Percentiles rank a stretch among this genome's conserved stretches.
phyloP scores from a whole-genome alignment of 2,329 filamentous ascomycete species.

The Pochonia chlamydosporia region DNA sequence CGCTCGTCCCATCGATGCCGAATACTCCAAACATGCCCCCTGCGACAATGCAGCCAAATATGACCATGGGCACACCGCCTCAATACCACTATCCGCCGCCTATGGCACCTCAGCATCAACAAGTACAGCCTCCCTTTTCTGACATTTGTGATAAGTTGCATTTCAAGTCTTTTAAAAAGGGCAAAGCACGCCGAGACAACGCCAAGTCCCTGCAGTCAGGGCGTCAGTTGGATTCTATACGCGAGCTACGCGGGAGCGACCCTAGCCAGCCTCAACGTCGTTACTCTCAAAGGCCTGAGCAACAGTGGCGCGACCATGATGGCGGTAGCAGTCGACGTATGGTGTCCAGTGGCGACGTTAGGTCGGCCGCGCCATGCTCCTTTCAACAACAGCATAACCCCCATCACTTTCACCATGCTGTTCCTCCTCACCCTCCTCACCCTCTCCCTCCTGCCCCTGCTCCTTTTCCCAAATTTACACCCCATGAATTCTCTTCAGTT shows the following conservation, averaged over 20 bases:
- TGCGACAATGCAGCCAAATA: slow-evolving; percentile 45
- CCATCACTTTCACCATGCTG: too few species aligned
- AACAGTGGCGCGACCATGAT: slow-evolving; percentile 23
- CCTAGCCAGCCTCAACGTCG: slow-evolving; percentile 32
- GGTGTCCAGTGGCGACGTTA: slow-evolving; percentile 13
- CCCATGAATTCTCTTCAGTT: slow-evolving; percentile 26
- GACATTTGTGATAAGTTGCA: slow-evolving; percentile 25
- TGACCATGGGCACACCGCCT: slow-evolving; percentile 60
- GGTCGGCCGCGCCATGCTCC: slow-evolving; percentile 4
- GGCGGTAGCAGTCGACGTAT: slow-evolving; percentile 13
- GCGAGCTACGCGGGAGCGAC: slow-evolving; percentile 28
- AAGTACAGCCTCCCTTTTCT: slow-evolving; percentile 49
- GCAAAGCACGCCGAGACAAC: slow-evolving; percentile 38
- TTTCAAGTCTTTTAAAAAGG: slow-evolving; percentile 38
- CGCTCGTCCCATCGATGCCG: slow-evolving; percentile 59
- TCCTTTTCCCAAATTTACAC: slow-evolving; percentile 1
- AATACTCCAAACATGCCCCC: slow-evolving; percentile 64
- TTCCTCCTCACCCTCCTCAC: slow-evolving; percentile 9
- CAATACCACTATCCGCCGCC: slow-evolving; percentile 56
- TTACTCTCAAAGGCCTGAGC: slow-evolving; percentile 40
- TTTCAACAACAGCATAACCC: too few species aligned
- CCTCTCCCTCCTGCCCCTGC: slow-evolving; percentile 7
- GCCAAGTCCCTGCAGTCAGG: slow-evolving; percentile 38
- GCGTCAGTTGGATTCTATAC: slow-evolving; percentile 31
- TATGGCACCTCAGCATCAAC: slow-evolving; percentile 55